Conservation (phyloP, 345 rosid species). For the Euphorbia pulcherrima region DNA sequence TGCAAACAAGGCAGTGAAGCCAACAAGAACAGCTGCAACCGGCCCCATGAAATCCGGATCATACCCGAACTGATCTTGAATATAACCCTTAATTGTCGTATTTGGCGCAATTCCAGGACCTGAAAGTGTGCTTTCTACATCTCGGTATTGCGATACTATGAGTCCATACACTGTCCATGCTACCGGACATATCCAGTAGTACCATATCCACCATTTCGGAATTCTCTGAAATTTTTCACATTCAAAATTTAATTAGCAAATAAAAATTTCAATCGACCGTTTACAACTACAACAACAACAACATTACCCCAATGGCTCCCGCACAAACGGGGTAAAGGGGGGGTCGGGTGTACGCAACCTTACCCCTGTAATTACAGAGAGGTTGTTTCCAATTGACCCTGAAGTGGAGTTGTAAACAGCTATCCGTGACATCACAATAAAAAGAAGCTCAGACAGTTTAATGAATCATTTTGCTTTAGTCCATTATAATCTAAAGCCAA, state of each 20-base stretch:
- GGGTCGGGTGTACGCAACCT: no score
- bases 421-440: no score
- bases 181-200: slow-evolving; percentile 29
- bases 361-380: no score
- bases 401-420: no score
- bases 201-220: slow-evolving; percentile 40
- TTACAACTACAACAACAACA: no score
- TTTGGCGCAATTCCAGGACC: slow-evolving; percentile 2
- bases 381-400: no score
- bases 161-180: slow-evolving; percentile 37
- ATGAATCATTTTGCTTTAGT: no score
- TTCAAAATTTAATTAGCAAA: no score
- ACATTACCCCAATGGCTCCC: no score
- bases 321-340: no score
- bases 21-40: slow-evolving; percentile 22
- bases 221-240: slow-evolving; percentile 14
- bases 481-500: no score
- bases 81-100: slow-evolving; percentile 15
- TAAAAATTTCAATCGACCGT: background rate
- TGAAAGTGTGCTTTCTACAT: slow-evolving; percentile 6
- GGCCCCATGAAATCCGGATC: slow-evolving; percentile 19
- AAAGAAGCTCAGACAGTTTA: no score
- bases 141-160: slow-evolving; percentile 24
- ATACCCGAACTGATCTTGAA: slow-evolving; percentile 29
- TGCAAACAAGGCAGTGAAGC: slow-evolving; percentile 25